Evolutionary conservation across 352 stramenopile genomes (phyloP).

Genomic region (Phytophthora macrochlamydospora): DNA sequence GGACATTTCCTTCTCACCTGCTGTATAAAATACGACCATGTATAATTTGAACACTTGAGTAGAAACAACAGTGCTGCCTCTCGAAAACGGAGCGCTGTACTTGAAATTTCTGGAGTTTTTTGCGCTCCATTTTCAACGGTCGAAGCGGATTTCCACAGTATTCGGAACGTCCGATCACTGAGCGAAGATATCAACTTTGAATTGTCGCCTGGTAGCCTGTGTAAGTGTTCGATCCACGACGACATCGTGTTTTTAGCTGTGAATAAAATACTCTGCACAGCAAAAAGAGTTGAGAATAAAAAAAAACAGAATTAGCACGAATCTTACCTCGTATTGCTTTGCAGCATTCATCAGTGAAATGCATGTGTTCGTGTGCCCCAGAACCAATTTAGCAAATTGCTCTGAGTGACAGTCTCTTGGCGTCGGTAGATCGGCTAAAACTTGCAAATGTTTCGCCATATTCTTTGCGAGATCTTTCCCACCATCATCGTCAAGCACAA

Average conservation of each 20-base stretch:
- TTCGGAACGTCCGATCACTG: slow-evolving; percentile 68
- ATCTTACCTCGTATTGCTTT: slow-evolving; percentile 42
- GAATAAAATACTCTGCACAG: slow-evolving; percentile 26
- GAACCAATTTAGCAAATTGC: slow-evolving; percentile 55
- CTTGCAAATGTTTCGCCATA: slow-evolving; percentile 10
- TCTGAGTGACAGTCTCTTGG: slow-evolving; percentile 40
- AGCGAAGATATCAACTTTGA: slow-evolving; percentile 62
- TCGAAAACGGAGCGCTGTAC: slow-evolving; percentile 43
- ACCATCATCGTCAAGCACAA: neutral
- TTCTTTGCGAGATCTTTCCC: neutral
- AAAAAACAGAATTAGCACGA: neutral
- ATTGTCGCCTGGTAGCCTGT: slow-evolving; percentile 39
- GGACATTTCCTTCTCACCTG: slow-evolving; percentile 33
- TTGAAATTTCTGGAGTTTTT: slow-evolving; percentile 14
- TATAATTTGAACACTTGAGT: slow-evolving; percentile 73
- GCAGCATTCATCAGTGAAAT: slow-evolving; percentile 36
- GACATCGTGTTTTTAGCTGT: slow-evolving; percentile 31
- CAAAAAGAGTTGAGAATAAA: slow-evolving; percentile 14
- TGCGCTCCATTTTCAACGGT: slow-evolving; percentile 29
- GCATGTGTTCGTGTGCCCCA: slow-evolving; percentile 49
- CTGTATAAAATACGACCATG: slow-evolving; percentile 60
- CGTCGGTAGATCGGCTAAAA: slow-evolving; percentile 47
- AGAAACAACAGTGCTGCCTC: slow-evolving; percentile 62
- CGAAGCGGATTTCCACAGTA: slow-evolving; percentile 73
- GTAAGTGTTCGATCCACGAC: slow-evolving; percentile 65